Base-by-base conservation (phyloP, 192 early-diverging fungal species). In the Backusella parvicylindrica region DNA sequence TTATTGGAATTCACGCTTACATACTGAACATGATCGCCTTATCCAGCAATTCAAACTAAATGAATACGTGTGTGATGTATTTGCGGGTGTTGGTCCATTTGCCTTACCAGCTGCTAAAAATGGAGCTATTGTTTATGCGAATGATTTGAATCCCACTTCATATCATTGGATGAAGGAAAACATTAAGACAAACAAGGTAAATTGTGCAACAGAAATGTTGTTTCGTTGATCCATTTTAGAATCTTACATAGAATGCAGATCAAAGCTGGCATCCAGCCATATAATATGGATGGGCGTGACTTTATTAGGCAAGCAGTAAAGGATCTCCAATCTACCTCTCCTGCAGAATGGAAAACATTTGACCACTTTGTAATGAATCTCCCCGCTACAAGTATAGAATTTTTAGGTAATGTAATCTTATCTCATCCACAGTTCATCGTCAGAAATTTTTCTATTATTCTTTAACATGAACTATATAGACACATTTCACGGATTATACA, bases 291-390 rank as follows among this genome's bases (percentile, higher is more conserved):
- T 73, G 98, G 95, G 6, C 86, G 95, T 2, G 90, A 94, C 6
- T 99, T 99, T 81, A 94, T 99, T 72, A 85, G 88, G 69, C 74
- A 92, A 67, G 91, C 94, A 6, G 86, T 96, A 49, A 70, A 78
- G 13, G 90, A 95, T 67, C 83, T 94, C 31, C 84, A 91, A 70
- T 41, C 72, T 37, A 75, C 82, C 74, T 70, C 40, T 12, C 11
- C 32, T 37, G 38, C 70, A 13, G 43, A 75, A n/a, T 88, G 88
- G 81, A 82, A 80, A 56, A 92, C 90, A 26, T 98, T 98, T 75
- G 86, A 97, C 67, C 98, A 99, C 76, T 98, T 95, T 74, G 94
- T 99, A 0, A 99, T 99, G 98, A 99, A 99, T 80, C 85, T 99
- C 21, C 98, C 98, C 0, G 98, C 92, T 7, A 96, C 94, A 3